phyloP scores from a whole-genome alignment of 179 eudicot species.

The Spergularia azorica region DNA sequence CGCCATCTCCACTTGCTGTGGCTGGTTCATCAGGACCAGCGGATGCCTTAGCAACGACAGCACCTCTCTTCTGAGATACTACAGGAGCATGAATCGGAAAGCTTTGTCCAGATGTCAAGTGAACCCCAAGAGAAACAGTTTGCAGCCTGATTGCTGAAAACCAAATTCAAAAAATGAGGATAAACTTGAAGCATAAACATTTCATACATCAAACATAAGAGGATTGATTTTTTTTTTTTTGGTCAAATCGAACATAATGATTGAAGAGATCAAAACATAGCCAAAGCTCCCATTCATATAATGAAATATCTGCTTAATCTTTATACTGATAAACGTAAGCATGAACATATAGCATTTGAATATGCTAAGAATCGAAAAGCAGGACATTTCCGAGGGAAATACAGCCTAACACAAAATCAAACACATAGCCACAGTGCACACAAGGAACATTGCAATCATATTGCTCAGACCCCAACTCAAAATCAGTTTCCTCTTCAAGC shows the following conservation, averaged over 20 bases:
- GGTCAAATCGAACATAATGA: too few species aligned
- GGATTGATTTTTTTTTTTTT: background rate
- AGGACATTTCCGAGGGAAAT: background rate
- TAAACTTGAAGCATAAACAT: background rate
- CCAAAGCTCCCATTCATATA: background rate
- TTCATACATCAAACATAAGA: background rate
- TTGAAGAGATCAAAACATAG: background rate
- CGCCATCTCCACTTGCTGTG: slow-evolving; percentile 32
- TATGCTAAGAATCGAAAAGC: background rate
- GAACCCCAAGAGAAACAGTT: slow-evolving; percentile 30
- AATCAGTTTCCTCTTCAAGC: background rate
- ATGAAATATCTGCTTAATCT: background rate
- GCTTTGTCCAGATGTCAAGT: slow-evolving; percentile 30
- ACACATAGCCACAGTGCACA: background rate
- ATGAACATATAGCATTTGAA: background rate
- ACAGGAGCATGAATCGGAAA: slow-evolving; percentile 34
- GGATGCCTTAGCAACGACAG: slow-evolving; percentile 48
- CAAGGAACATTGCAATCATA: background rate
- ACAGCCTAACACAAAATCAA: background rate
- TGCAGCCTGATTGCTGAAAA: slow-evolving; percentile 45
- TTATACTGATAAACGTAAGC: background rate
- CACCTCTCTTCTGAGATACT: slow-evolving; percentile 36
- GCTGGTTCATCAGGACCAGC: slow-evolving; percentile 42
- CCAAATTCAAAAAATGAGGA: slow-evolving; percentile 17
- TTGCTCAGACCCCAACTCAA: background rate